Evolutionary conservation across 306 rosid species (phyloP), one percentile per base, ranked within the genome.

Genomic region (Cicer pinnatifidum): DNA sequence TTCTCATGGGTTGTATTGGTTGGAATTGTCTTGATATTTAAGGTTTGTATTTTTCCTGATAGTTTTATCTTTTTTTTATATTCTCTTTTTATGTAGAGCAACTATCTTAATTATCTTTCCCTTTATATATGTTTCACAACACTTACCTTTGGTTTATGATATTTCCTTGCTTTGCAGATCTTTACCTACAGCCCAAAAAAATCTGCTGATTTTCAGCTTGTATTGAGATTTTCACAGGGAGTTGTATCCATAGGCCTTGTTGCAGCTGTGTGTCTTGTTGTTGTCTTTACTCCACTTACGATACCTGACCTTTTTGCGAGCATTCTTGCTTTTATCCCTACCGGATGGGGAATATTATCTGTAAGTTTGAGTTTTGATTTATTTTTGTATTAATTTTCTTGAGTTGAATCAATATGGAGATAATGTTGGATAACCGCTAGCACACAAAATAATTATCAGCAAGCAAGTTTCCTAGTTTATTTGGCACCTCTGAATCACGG

Each of bases 311-410:
- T 94, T 58, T 91, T 94, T 15, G 96, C 98, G 3, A 81, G 98
- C 83, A 57, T 89, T 77, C 95, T 94, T 15, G 95, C 89, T 51
- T 88, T 81, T 82, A 86, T 94, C 83, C 91, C 97, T 2, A 94
- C 98, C 2, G 97, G 97, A 72, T 94, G 98, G 98, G 79, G 75
- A 76, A 89, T 94, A 58, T 47, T 94, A 85, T 91, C 90, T n/a
- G 98, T 89, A 86, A 91, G 98, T 84, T 68, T 52, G 28, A 73
- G 41, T 67, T 37, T 47, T 35, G 28, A 64, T 84, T 81, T 40
- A 16, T 56, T 33, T 60, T 35, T 41, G 38, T 41, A 6, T 6
- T 20, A 38, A 17, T 66, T 75, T 12, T 48, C 61, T 43, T 46
- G 11, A 62, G 38, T 45, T 13, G 69, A 73, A 73, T 70, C 44